Base-by-base conservation (phyloP, 2,329 filamentous ascomycete species). In the Malbranchea zuffiana region DNA sequence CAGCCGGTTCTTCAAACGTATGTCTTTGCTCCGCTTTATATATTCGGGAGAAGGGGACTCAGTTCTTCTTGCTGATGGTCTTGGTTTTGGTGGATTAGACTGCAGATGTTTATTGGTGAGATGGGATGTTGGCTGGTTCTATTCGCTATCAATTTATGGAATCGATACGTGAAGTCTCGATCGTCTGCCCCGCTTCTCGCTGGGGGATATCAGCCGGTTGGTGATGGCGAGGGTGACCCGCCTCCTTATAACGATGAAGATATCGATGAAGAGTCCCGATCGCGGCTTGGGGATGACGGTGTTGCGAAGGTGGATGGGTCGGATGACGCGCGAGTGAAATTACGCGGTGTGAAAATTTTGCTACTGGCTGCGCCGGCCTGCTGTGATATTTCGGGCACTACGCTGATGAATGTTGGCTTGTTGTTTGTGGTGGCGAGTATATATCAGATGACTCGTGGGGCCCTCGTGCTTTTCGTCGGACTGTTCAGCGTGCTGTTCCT, bases 91-190 rank as follows among this genome's bases (percentile, higher is more conserved):
- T 25, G 23, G 8, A 32, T 38, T 40, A 70, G 67, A 2, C 67
- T 85, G 1, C 90, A 96, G 60, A 98, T 98, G 90, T 98, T 98
- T 59, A 72, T 95, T 44, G 90, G 90, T 39, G 90, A 98, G 60
- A 82, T 84, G 72, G 88, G 86, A 45, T 93, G 86, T 67, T 98
- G 88, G 87, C 71, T 96, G 10, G 84, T 98, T 36, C 73, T 96
- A 28, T 77, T 80, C 15, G 52, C 72, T 33, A 78, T 82, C 54
- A 68, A 73, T 15, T 62, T 88, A 2, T 82, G 82, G 60, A 68
- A 69, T 32, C 72, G 71, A 44, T 72, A 73, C 50, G 50, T 62
- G 30, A 61, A 64, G 29, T 52, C 51, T 12, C 55, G 53, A 12
- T 54, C 56, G 6, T 48, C 66, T 61, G 47, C 61, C 48, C 47